Evolutionary conservation across 805 yeast species (phyloP), one percentile per base, ranked within the genome.

Genomic region (Yamadazyma tumulicola): DNA sequence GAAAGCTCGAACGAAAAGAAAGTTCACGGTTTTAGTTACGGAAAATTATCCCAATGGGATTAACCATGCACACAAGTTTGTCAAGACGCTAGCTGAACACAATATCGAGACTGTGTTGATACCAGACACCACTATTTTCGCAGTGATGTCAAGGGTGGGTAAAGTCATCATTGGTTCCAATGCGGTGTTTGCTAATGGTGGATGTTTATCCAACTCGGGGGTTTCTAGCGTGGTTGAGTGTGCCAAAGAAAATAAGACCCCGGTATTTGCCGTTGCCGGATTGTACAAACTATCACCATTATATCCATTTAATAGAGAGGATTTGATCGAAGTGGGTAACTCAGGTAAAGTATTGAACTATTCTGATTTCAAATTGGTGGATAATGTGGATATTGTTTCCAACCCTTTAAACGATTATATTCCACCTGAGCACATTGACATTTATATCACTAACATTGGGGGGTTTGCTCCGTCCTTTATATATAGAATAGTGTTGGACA

Each of bases 391-490:
- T 48, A 85, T 87, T 23, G 64, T 67, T 13, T 75, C 93, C 19
- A 93, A 93, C 58, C 96, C 97, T 12, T 64, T 87, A 40, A 83
- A 78, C 45, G 97, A 91, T 56, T 93, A 91, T 54, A 82, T 93
- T 20, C 81, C 88, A 8, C 97, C 99, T 0, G 97, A 91, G 51
- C 79, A 85, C 52, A 85, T 93, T 43, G 97, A 93, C 59, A 87
- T 93, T 41, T 87, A 84, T 58, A 85, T 93, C 50, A 91, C 98
- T 8, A 91, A 93, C 56, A 77, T 89, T 34, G 98, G 97, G 32
- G 97, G 97, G 11, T 88, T 85, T 56, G 85, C 97, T 17, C 97
- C 98, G 30, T 86, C 91, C 49, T 93, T 93, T 64, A 84, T 93
- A 35, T 93, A 93, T 61, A 81, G 98, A 61, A 84, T 93, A 36